phyloP scores from a whole-genome alignment of 108 stramenopile species.

The Skeletonema costatum region DNA sequence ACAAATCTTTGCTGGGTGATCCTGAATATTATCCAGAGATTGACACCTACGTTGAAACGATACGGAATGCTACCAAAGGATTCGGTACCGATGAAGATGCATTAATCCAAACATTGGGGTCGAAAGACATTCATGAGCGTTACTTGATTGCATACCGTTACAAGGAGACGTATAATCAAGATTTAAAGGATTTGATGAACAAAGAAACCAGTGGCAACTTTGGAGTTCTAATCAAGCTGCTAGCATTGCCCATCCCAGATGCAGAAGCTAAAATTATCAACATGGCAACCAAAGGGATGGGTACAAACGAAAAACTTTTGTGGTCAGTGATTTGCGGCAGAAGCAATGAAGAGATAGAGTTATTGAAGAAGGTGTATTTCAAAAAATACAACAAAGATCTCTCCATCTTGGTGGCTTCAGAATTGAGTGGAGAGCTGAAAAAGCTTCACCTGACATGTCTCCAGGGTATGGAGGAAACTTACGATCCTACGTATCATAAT shows the following conservation, averaged over 20 bases:
- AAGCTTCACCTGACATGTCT: conserved; percentile 56
- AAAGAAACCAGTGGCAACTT: conserved; percentile 69
- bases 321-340: conserved; percentile 66
- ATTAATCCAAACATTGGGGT: conserved; percentile 53
- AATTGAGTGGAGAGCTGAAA: conserved; percentile 57
- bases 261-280: conserved; percentile 71
- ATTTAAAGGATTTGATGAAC: conserved; percentile 62
- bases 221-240: conserved; percentile 47
- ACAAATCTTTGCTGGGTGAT: conserved; percentile 10
- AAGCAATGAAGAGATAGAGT: conserved; percentile 64
- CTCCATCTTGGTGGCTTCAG: conserved; percentile 42
- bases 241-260: conserved; percentile 56
- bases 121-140: conserved; percentile 45
- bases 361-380: conserved; percentile 71
- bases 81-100: conserved; percentile 65
- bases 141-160: conserved; percentile 57
- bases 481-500: conserved; percentile 69
- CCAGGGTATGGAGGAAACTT: conserved; percentile 66
- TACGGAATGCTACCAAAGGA: conserved; percentile 34
- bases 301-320: conserved; percentile 55
- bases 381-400: conserved; percentile 74
- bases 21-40: conserved; percentile 21
- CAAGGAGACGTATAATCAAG: conserved; percentile 55
- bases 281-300: conserved; percentile 64
- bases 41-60: conserved; percentile 21